Percentiles rank a stretch among this genome's conserved stretches.
Conservation (phyloP, 495 filamentous ascomycete genomes). For the Neurospora discreta region DNA sequence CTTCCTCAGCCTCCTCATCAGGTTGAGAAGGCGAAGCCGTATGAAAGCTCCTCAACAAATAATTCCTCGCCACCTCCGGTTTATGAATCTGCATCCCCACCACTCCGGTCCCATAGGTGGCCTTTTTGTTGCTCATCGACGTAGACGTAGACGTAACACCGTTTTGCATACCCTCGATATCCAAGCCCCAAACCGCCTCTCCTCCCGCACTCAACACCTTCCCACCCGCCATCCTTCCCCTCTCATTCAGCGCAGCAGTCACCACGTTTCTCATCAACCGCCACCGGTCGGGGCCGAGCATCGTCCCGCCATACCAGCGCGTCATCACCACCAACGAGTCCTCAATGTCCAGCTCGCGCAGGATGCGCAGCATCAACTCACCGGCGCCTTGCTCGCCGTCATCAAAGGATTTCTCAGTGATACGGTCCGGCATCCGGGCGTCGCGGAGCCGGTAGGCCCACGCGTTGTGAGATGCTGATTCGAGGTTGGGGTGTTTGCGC, state of each 20-base stretch:
- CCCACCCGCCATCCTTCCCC: constrained; percentile 29
- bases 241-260: constrained; percentile 33
- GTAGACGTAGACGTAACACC: constrained; percentile 4
- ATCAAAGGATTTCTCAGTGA: constrained; percentile 77
- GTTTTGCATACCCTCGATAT: constrained; percentile 48
- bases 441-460: constrained; percentile 36
- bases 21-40: background rate
- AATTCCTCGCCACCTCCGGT: constrained; percentile 49
- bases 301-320: constrained; percentile 84
- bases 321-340: constrained; percentile 81
- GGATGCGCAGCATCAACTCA: constrained; percentile 61
- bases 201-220: constrained; percentile 6
- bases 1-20: background rate
- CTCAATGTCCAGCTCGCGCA: constrained; percentile 71
- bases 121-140: constrained; percentile 18
- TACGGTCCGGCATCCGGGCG: constrained; percentile 18
- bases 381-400: constrained; percentile 89
- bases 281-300: constrained; percentile 73
- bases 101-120: constrained; percentile 11
- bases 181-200: constrained; percentile 65
- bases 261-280: constrained; percentile 42
- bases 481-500: constrained; percentile 26
- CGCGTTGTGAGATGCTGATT: constrained; percentile 40
- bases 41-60: constrained; percentile 50
- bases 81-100: constrained; percentile 53